phyloP scores from a whole-genome alignment of 441 rosid species.

The Adansonia gregorii region DNA sequence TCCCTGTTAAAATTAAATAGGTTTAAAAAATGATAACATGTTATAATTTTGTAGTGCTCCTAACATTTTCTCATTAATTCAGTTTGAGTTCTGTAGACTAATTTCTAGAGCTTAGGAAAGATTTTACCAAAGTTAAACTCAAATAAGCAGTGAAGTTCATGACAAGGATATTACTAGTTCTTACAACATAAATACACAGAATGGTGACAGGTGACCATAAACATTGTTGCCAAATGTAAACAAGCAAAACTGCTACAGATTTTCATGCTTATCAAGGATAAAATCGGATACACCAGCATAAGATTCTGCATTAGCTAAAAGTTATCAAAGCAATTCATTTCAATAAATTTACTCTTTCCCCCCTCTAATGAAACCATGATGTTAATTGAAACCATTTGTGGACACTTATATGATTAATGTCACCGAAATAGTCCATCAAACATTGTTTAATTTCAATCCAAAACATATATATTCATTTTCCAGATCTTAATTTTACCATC shows the following conservation, averaged over 20 bases:
- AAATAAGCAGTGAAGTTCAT: not conserved
- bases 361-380: not conserved
- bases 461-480: not conserved
- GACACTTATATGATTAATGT: not conserved
- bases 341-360: not conserved
- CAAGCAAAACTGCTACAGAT: not conserved
- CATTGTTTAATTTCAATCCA: not conserved
- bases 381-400: not conserved
- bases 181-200: not conserved
- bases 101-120: not conserved
- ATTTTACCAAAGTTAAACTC: not conserved
- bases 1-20: not conserved
- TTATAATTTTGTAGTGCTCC: not conserved
- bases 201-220: not conserved
- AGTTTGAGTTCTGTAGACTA: not conserved
- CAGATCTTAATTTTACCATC: not conserved
- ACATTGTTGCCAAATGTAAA: not conserved
- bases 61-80: not conserved
- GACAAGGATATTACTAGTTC: not conserved
- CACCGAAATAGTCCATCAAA: not conserved
- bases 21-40: not conserved
- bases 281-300: not conserved
- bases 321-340: not conserved
- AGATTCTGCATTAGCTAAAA: not conserved
- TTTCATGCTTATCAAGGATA: conserved; percentile 9